Evolutionary conservation across 78 protist species (phyloP).

Genomic region (Pigoraptor vietnamica): DNA sequence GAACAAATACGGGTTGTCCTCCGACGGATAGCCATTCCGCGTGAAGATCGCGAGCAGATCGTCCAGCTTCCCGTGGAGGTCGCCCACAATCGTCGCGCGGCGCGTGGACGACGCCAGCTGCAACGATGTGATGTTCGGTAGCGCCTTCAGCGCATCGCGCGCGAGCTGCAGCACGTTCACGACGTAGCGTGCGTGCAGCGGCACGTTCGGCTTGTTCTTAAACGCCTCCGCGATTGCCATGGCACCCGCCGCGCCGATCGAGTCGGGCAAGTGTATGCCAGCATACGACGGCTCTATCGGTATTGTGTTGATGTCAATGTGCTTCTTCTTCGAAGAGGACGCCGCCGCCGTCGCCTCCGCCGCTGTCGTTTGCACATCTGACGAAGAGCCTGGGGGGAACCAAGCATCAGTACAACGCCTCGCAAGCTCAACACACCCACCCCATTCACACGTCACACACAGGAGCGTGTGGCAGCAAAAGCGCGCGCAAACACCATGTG

Average conservation of each 20-base stretch:
- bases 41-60: conserved; percentile 96
- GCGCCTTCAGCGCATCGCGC: neutral
- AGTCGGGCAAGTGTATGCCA: neutral
- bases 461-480: no score
- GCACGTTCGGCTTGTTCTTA: neutral
- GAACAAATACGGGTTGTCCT: conserved; percentile 31
- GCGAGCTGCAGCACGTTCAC: neutral
- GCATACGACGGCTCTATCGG: neutral
- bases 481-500: neutral
- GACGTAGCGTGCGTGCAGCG: neutral
- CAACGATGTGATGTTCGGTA: neutral
- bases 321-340: neutral
- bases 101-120: neutral
- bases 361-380: neutral
- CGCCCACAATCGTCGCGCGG: conserved; percentile 68
- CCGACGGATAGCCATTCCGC: conserved; percentile 35
- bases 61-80: conserved; percentile 99
- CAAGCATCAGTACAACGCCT: no score
- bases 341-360: neutral
- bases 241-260: neutral
- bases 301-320: neutral
- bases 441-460: no score
- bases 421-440: no score
- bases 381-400: neutral
- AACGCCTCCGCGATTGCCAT: neutral